Base-by-base conservation (phyloP, 78 protist species). In the Cavenderia fasciculata region DNA sequence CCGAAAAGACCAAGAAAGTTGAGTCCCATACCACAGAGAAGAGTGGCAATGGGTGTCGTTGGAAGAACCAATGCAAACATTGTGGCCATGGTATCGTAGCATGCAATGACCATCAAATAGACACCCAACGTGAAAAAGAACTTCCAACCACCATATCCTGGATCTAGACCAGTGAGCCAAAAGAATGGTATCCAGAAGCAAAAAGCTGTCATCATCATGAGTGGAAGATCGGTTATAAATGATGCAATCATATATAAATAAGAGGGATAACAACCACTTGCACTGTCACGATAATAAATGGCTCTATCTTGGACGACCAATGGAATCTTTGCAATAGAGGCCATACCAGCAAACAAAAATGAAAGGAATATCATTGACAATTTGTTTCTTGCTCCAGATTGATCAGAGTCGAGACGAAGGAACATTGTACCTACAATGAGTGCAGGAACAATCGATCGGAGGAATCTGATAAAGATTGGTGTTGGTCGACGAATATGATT, bases 321-420 rank as follows among this genome's bases (percentile, higher is more conserved):
- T 23, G 90, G 90, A 4, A 82, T 72, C n/a, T 82, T 82, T 18
- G 69, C 56, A 43, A 82, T 82, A 0, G 79, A 68, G 0, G 90
- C 90, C 90, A 82, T 82, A 68, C 90, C 90, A 68, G 63, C 76
- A 56, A 82, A 82, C 1, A 82, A 44, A 78, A 82, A 82, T 56
- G 72, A 38, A 8, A 82, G 41, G 43, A 52, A 82, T n/a, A 68
- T 57, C 78, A 82, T 66, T 6, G 90, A 44, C 19, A 82, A 31
- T 29, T 59, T 82, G 33, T 82, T 82, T 31, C 90, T 31, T 21
- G 90, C 90, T 43, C 71, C 90, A 2, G 77, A 23, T 56, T 82
- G 90, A 44, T 68, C 78, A 43, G 54, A 56, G 5, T 44, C 78
- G n/a, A 82, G 66, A 36, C 78, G 74, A 4, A 82, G 47, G 34